phyloP scores from a whole-genome alignment of 78 protist genomes.

The Guillardia theta region DNA sequence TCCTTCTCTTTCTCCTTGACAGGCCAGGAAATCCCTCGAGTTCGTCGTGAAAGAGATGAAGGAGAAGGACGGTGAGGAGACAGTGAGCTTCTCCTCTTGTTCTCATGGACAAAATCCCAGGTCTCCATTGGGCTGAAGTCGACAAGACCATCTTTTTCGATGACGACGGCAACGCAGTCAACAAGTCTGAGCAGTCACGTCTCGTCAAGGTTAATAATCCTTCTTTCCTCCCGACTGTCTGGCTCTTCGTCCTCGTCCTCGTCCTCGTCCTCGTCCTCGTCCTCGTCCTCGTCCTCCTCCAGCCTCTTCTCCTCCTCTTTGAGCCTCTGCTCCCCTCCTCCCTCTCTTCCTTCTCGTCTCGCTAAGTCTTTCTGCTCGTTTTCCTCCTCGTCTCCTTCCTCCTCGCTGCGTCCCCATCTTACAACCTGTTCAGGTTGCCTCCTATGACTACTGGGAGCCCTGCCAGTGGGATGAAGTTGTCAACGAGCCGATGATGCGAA shows the following conservation, averaged over 20 bases:
- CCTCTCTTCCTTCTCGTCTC: background rate
- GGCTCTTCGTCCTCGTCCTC: background rate
- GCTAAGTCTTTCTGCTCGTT: background rate
- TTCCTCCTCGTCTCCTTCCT: background rate
- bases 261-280: background rate
- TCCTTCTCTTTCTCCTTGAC: background rate
- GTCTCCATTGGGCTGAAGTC: background rate
- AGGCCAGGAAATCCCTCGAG: background rate
- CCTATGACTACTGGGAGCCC: conserved; percentile 35
- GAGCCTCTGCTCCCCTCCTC: background rate
- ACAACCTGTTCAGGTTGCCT: background rate
- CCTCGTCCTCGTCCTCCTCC: background rate
- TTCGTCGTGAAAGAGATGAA: background rate
- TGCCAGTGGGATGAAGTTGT: conserved; percentile 13
- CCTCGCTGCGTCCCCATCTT: background rate
- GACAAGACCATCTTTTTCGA: background rate
- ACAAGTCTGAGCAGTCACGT: background rate
- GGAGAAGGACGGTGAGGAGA: background rate
- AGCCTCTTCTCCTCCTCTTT: background rate
- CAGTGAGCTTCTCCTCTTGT: background rate
- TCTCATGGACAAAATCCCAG: background rate
- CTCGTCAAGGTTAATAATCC: background rate
- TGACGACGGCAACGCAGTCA: background rate
- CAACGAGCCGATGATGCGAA: background rate
- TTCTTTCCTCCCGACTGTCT: background rate